These are phyloP conservation scores for Dorcoceras hygrometricum DNA, from an alignment of 257 asterid genomes.

Conservation along the genomic window DNA sequence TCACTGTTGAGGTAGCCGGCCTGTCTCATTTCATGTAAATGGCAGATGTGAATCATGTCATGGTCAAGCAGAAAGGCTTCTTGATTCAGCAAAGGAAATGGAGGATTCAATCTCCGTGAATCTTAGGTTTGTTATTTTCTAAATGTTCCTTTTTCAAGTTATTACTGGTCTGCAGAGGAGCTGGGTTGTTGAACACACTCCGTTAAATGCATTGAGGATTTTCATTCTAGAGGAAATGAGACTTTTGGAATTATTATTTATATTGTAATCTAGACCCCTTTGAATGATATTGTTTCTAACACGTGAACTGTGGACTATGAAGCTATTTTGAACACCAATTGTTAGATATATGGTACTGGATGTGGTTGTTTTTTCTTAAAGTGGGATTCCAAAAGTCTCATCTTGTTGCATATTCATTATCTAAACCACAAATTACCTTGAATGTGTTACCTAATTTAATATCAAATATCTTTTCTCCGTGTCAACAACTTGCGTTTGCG, in stretches of 20 bases:
- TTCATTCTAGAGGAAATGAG: neutral
- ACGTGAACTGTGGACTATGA: neutral
- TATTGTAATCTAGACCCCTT: neutral
- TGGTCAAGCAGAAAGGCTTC: conserved; percentile 99
- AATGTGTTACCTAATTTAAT: neutral
- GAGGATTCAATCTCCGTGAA: conserved; percentile 98
- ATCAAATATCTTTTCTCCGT: neutral
- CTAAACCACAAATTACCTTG: neutral
- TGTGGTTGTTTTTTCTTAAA: no score
- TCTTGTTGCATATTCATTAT: conserved; percentile 9
- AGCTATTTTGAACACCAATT: neutral
- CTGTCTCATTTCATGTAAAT: conserved; percentile 21
- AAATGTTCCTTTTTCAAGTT: neutral
- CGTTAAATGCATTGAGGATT: neutral
- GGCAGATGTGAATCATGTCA: conserved; percentile 98
- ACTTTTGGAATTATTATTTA: neutral
- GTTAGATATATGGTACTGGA: neutral
- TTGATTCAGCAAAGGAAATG: conserved; percentile 98
- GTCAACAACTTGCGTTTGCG: neutral
- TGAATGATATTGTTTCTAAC: conserved; percentile 5
- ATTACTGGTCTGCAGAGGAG: neutral
- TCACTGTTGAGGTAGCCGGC: neutral
- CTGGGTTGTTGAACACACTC: neutral
- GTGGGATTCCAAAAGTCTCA: no score
- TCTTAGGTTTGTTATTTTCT: conserved; percentile 62